Evolutionary conservation across 805 yeast species (phyloP).

Genomic region (Lipomyces spencermartinsiae): DNA sequence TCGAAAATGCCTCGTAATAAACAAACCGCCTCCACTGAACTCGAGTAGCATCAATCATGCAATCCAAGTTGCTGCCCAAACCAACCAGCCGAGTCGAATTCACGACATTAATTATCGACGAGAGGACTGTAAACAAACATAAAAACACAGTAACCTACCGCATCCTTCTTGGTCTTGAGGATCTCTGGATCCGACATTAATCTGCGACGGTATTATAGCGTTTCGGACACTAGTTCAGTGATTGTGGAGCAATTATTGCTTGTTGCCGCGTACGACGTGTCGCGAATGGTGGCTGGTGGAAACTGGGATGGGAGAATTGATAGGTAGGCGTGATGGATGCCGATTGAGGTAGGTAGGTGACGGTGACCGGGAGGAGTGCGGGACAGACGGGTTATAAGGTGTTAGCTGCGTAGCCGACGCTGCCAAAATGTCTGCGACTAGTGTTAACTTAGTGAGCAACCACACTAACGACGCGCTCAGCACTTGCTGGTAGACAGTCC

Average conservation of each 20-base stretch:
- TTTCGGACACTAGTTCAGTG: background rate
- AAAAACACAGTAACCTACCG: conserved; percentile 43
- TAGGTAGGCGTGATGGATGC: background rate
- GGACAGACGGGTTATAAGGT: background rate
- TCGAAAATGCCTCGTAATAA: background rate
- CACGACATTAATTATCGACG: background rate
- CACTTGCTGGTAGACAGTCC: background rate
- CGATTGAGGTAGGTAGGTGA: background rate
- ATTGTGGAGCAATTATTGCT: background rate
- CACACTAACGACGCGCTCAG: background rate
- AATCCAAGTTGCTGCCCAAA: background rate
- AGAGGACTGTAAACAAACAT: background rate
- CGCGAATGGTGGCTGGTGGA: background rate
- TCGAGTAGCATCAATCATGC: background rate
- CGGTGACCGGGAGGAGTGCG: background rate
- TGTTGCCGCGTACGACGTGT: background rate
- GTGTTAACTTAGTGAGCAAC: background rate
- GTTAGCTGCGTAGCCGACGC: background rate
- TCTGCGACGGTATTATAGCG: background rate
- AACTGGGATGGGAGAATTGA: background rate
- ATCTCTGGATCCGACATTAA: conserved; percentile 20
- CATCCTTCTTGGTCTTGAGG: conserved; percentile 46
- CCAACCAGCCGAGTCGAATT: background rate
- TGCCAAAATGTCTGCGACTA: background rate
- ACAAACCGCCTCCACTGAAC: background rate